Conservation (phyloP, 805 yeast species). For the Debaryomyces prosopidis region DNA sequence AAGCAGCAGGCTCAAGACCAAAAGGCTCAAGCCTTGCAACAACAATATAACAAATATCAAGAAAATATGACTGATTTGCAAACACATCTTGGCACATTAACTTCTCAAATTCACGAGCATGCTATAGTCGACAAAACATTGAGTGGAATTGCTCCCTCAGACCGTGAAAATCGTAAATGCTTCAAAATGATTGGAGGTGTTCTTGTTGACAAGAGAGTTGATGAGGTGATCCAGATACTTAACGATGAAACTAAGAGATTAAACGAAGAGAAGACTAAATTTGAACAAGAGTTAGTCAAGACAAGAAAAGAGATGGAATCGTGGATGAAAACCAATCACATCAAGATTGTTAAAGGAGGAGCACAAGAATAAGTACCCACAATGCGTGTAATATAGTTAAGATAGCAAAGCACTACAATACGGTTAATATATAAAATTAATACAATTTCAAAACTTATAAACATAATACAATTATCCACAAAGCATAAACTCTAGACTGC, state of each 20-base stretch:
- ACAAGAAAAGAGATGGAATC: slow-evolving; percentile 34
- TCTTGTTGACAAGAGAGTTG: slow-evolving; percentile 76
- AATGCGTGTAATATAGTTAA: background rate
- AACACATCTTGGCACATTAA: slow-evolving; percentile 33
- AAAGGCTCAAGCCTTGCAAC: slow-evolving; percentile 42
- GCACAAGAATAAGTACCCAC: background rate
- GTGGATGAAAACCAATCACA: slow-evolving; percentile 44
- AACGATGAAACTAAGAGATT: slow-evolving; percentile 23
- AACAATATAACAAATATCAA: slow-evolving; percentile 41
- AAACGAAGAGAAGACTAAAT: slow-evolving; percentile 18
- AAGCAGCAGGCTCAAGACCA: slow-evolving; percentile 23
- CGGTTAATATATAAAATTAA: no score
- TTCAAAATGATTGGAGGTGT: slow-evolving; percentile 95
- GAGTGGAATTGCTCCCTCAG: slow-evolving; percentile 31
- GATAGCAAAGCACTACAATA: background rate
- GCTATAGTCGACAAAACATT: slow-evolving; percentile 42
- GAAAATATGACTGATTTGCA: slow-evolving; percentile 40
- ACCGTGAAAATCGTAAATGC: slow-evolving; percentile 63
- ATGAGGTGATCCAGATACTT: slow-evolving; percentile 55
- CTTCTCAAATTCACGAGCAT: slow-evolving; percentile 42
- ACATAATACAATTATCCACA: no score
- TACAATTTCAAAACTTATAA: no score
- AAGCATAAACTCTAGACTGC: slow-evolving; percentile 15
- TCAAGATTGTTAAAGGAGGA: slow-evolving; percentile 35
- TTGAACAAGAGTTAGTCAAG: slow-evolving; percentile 26